A percentile compares a stretch with the other conserved stretches of the same genome.
Evolutionary conservation across 2,329 filamentous ascomycete genomes (phyloP).

Genomic region (Xylaria sp.): DNA sequence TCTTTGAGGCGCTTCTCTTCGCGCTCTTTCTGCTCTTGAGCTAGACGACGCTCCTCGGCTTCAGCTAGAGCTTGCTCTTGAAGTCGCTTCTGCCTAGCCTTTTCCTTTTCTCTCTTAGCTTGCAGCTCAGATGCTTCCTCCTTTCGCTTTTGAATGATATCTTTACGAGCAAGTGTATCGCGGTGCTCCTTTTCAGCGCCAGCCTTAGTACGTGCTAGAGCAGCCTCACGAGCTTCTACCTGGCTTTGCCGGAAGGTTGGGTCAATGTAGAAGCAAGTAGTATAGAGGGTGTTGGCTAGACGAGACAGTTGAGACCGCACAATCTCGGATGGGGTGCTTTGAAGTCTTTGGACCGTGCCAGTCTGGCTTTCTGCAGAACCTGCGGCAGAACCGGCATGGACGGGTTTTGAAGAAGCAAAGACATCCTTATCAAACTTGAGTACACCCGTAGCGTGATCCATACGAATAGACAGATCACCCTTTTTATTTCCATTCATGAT

Average conservation of each 20-base stretch:
- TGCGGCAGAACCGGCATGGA: constrained; percentile 80
- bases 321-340: constrained; percentile 97
- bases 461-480: constrained; percentile 93
- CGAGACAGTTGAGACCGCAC: constrained; percentile 93
- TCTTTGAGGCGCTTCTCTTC: constrained; percentile 85
- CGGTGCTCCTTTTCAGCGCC: constrained; percentile 92
- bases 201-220: constrained; percentile 79
- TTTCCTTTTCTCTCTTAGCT: constrained; percentile 89
- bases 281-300: constrained; percentile 86
- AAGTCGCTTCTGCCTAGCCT: constrained; percentile 84
- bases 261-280: constrained; percentile 96
- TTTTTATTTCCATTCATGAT: constrained; percentile 99
- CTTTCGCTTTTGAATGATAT: constrained; percentile 95
- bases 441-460: constrained; percentile 93
- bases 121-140: constrained; percentile 89
- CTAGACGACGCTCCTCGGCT: constrained; percentile 85
- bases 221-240: constrained; percentile 77
- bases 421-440: constrained; percentile 98
- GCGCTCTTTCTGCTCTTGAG: constrained; percentile 91
- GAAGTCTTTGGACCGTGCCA: constrained; percentile 87
- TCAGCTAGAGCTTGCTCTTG: constrained; percentile 88
- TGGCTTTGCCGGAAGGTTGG: constrained; percentile 84
- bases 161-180: constrained; percentile 83
- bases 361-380: constrained; percentile 88
- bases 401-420: constrained; percentile 94